Conservation (phyloP, 495 filamentous ascomycete species). For the Chaetomidium leptoderma region DNA sequence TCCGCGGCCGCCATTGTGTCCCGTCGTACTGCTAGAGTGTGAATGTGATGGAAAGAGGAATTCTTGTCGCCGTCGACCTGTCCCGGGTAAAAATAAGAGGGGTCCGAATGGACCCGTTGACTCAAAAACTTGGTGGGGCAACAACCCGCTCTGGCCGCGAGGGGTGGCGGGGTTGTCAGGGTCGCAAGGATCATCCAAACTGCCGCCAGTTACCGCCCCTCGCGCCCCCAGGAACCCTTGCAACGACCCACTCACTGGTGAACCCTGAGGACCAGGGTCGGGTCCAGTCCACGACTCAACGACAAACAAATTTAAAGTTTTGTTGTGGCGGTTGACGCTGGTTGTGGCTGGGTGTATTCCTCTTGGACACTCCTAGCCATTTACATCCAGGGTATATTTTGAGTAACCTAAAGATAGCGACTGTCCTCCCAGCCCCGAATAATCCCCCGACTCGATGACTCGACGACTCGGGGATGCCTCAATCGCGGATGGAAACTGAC, state of each 20-base stretch:
- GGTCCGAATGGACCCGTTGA: constrained; percentile 14
- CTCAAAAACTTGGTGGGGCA: constrained; percentile 19
- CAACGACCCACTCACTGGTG: constrained; percentile 7
- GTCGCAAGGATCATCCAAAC: neutral
- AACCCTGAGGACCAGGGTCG: constrained; percentile 10
- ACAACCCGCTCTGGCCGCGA: constrained; percentile 6
- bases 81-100: constrained; percentile 1
- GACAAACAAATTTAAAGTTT: too few species aligned
- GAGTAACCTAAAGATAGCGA: too few species aligned
- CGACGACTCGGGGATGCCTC: too few species aligned
- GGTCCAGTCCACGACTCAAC: too few species aligned
- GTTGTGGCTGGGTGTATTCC: too few species aligned
- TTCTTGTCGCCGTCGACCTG: neutral
- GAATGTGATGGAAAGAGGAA: neutral
- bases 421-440: too few species aligned
- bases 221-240: neutral
- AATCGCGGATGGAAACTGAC: too few species aligned
- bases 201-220: constrained; percentile 15
- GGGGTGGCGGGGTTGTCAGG: constrained; percentile 9
- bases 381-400: too few species aligned
- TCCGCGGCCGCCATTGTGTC: constrained; percentile 15
- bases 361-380: too few species aligned
- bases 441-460: too few species aligned
- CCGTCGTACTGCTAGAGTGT: neutral
- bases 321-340: too few species aligned